Conservation (phyloP, 352 stramenopile genomes). For the Plasmopara viticola region DNA sequence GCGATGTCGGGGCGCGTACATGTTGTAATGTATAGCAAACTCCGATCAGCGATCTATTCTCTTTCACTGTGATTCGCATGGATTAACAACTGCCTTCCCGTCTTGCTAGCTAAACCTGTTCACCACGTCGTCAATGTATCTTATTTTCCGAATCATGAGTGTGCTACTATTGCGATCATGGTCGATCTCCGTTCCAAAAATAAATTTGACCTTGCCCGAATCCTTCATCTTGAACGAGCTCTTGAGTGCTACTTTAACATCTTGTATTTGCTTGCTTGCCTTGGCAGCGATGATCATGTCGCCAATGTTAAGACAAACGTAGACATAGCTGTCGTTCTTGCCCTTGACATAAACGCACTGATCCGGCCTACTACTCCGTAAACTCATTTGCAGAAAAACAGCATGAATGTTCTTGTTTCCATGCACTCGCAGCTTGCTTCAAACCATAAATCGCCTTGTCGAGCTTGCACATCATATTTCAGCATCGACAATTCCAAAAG, state of each 20-base stretch:
- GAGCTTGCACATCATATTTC: constrained; percentile 1
- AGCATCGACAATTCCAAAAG: too few species aligned
- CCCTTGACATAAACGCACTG: not conserved
- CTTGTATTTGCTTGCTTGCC: not conserved
- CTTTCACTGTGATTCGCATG: constrained; percentile 1
- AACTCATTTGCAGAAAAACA: not conserved
- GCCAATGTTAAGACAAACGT: not conserved
- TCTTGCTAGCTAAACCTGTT: not conserved
- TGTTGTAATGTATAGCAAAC: not conserved
- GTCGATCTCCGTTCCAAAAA: not conserved
- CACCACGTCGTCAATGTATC: constrained; percentile 3
- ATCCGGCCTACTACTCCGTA: not conserved
- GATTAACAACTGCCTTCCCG: not conserved
- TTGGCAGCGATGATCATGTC: not conserved
- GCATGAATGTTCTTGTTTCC: not conserved
- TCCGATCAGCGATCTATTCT: not conserved
- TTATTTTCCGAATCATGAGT: not conserved
- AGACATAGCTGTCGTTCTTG: not conserved
- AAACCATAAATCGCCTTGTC: not conserved
- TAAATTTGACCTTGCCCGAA: not conserved
- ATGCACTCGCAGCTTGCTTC: not conserved
- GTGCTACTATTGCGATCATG: not conserved
- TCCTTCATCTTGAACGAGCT: constrained; percentile 1
- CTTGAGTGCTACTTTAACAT: not conserved
- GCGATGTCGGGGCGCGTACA: not conserved